Evolutionary conservation across 23 red algal species (phyloP).

Genomic region (Gracilaria gracilis): DNA sequence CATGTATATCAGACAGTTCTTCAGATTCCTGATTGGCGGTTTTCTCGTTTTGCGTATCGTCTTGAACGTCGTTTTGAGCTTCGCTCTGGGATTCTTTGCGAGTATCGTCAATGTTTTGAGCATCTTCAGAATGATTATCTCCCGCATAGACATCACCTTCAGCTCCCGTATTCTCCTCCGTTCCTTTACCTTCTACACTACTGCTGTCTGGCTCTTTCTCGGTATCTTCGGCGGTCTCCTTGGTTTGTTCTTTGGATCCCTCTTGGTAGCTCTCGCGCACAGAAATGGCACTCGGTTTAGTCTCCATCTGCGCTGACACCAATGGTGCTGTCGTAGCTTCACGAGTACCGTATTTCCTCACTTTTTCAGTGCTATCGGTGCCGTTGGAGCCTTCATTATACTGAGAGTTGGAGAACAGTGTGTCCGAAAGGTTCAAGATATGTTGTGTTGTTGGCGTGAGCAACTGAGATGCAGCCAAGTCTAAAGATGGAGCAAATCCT

Average conservation of each 20-base stretch:
- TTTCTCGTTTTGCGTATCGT: neutral
- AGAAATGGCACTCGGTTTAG: neutral
- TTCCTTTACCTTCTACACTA: neutral
- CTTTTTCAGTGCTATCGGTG: neutral
- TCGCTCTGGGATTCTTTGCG: neutral
- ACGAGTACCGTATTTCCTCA: neutral
- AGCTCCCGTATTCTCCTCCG: neutral
- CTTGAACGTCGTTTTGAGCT: neutral
- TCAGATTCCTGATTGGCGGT: neutral
- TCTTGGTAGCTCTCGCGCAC: neutral
- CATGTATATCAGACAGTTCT: neutral
- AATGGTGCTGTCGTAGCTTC: neutral
- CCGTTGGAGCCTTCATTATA: neutral
- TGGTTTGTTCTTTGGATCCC: neutral
- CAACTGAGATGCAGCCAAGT: neutral
- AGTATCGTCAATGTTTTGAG: neutral
- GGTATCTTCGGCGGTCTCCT: neutral
- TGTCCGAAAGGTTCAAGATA: neutral
- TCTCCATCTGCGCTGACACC: neutral
- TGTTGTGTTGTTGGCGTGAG: neutral
- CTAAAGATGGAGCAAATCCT: conserved; percentile 8
- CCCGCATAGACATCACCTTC: neutral
- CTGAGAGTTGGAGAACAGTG: neutral
- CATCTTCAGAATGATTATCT: neutral
- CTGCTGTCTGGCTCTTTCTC: neutral